Percentiles rank a stretch among this genome's conserved stretches.
Evolutionary conservation across 2,329 filamentous ascomycete species (phyloP).

Genomic region (Diaporthe citri): DNA sequence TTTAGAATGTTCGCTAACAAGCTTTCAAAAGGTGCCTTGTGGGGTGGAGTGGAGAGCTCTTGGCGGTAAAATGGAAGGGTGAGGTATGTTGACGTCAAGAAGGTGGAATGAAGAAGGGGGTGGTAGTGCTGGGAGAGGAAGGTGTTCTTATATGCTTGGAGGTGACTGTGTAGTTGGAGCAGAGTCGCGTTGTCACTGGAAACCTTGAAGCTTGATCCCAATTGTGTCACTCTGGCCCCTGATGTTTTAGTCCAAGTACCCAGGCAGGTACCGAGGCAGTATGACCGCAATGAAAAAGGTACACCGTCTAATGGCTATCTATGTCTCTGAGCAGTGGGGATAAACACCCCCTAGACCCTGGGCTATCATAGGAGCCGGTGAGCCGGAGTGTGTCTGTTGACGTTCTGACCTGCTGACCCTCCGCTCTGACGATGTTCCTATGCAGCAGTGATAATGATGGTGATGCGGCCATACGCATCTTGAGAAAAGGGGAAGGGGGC

Average conservation of each 20-base stretch:
- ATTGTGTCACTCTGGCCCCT: conserved; percentile 15
- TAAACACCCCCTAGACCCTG: neutral
- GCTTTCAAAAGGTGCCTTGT: neutral
- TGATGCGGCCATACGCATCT: neutral
- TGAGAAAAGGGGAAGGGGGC: neutral
- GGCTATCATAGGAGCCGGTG: neutral
- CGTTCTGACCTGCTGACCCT: neutral
- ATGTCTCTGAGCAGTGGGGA: neutral
- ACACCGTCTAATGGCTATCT: neutral
- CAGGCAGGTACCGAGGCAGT: conserved; percentile 1
- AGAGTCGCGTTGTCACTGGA: conserved; percentile 16
- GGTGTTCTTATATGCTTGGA: conserved; percentile 34
- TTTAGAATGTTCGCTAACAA: neutral
- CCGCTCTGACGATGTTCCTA: neutral
- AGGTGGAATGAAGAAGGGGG: neutral
- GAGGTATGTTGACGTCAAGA: neutral
- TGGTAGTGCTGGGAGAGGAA: neutral
- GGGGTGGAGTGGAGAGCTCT: neutral
- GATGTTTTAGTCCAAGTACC: conserved; percentile 9
- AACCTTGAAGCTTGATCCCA: conserved; percentile 22
- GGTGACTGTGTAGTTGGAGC: neutral
- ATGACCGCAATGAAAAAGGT: neutral
- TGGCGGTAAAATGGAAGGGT: conserved; percentile 12
- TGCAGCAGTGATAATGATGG: neutral
- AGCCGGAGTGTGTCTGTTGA: conserved; percentile 1